Percentiles rank a stretch among this genome's conserved stretches.
These are phyloP conservation scores for Pseudopithomyces maydicus DNA, from an alignment of 2,329 filamentous ascomycete species.

Conservation along the genomic window DNA sequence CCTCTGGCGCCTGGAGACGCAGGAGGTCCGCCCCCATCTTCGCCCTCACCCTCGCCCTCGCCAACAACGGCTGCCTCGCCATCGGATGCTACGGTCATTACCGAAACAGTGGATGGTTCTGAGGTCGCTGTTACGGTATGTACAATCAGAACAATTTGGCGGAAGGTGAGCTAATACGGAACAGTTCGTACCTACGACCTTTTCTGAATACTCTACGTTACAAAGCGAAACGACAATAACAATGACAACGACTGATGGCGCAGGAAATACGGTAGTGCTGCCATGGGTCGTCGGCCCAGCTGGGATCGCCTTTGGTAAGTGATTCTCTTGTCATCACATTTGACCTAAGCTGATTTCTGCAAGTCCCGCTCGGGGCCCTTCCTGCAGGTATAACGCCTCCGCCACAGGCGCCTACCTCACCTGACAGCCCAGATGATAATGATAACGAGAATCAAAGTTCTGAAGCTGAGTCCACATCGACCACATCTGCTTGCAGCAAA, in stretches of 20 bases:
- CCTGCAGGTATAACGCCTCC: not conserved
- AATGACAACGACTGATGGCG: not conserved
- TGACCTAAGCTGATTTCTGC: too few relatives aligned
- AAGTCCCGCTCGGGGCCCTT: not conserved
- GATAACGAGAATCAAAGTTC: not conserved
- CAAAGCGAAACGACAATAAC: not conserved
- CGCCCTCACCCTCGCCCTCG: not conserved
- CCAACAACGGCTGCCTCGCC: not conserved
- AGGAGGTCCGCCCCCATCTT: not conserved
- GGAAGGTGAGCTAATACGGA: too few relatives aligned
- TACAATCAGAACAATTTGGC: too few relatives aligned
- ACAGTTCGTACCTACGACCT: not conserved
- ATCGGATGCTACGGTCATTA: not conserved
- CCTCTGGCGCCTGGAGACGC: not conserved
- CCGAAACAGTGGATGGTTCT: not conserved
- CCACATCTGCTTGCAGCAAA: not conserved
- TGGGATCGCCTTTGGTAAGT: not conserved
- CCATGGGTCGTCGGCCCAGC: not conserved
- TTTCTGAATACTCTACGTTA: not conserved
- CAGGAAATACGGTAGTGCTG: not conserved
- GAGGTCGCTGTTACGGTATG: not conserved
- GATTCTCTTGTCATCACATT: not conserved
- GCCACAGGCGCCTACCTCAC: not conserved
- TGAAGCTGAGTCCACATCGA: not conserved
- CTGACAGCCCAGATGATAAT: not conserved